phyloP scores from a whole-genome alignment of 2,329 filamentous ascomycete species.

The Aureobasidium sp. region DNA sequence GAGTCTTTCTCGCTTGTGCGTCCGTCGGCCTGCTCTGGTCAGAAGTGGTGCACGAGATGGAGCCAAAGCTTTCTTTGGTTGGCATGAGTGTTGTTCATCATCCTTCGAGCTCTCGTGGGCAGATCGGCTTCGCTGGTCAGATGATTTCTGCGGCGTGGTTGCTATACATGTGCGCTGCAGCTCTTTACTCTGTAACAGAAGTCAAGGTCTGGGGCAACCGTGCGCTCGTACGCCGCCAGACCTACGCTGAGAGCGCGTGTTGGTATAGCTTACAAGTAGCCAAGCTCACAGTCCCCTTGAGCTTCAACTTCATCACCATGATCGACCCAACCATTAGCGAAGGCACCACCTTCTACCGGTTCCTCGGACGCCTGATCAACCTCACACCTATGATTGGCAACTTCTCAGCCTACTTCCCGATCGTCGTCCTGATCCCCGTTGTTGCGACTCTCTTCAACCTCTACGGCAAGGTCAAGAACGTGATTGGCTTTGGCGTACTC shows the following conservation, averaged over 20 bases:
- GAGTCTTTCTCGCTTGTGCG: slow-evolving; percentile 60
- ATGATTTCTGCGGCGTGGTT: slow-evolving; percentile 80
- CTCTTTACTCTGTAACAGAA: slow-evolving; percentile 78
- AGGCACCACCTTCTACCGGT: slow-evolving; percentile 76
- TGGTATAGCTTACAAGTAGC: slow-evolving; percentile 95
- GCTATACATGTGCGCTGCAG: slow-evolving; percentile 89
- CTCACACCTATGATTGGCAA: slow-evolving; percentile 72
- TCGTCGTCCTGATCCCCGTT: slow-evolving; percentile 79
- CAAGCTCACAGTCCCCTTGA: slow-evolving; percentile 81
- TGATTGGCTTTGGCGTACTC: slow-evolving; percentile 70
- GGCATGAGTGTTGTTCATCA: slow-evolving; percentile 64
- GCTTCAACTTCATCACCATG: slow-evolving; percentile 96
- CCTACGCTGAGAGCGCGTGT: slow-evolving; percentile 83
- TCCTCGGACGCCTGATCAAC: slow-evolving; percentile 75
- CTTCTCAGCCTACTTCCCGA: slow-evolving; percentile 83
- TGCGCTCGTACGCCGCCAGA: slow-evolving; percentile 81
- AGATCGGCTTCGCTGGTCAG: slow-evolving; percentile 80
- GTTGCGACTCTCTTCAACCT: slow-evolving; percentile 79
- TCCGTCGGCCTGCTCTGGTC: slow-evolving; percentile 87
- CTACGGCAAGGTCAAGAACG: slow-evolving; percentile 69
- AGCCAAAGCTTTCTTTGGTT: slow-evolving; percentile 64
- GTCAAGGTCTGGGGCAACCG: slow-evolving; percentile 97
- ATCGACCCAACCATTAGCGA: slow-evolving; percentile 62
- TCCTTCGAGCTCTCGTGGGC: slow-evolving; percentile 58
- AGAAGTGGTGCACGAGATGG: slow-evolving; percentile 74